phyloP scores from a whole-genome alignment of 208 protist genomes.

The Trypanosomatidae sp. region DNA sequence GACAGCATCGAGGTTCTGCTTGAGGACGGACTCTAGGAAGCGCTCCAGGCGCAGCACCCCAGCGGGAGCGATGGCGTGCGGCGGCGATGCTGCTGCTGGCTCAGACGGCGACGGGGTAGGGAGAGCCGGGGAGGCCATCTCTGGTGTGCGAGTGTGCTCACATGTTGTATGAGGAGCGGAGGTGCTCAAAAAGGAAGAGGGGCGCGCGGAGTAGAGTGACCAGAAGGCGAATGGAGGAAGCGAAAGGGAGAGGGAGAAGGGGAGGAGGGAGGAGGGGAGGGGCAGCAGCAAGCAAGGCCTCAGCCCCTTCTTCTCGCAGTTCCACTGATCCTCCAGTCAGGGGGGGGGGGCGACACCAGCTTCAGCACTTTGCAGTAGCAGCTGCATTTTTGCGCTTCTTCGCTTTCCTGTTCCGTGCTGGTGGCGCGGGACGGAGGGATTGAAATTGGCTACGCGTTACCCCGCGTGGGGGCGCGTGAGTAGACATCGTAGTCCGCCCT shows the following conservation, averaged over 20 bases:
- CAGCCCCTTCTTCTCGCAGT: neutral
- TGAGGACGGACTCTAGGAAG: constrained; percentile 66
- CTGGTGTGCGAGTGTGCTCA: neutral
- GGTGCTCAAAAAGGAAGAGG: neutral
- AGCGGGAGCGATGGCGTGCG: constrained; percentile 14
- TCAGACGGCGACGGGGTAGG: constrained; percentile 1
- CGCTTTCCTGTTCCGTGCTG: neutral
- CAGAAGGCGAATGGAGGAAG: neutral
- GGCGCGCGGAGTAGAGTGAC: neutral
- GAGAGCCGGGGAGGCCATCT: neutral
- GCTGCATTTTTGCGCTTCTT: neutral
- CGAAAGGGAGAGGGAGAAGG: neutral
- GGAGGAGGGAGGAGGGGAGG: neutral
- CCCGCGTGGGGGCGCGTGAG: neutral
- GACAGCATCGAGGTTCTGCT: constrained; percentile 45
- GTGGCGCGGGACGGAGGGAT: neutral
- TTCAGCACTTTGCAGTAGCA: neutral
- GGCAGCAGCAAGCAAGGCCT: neutral
- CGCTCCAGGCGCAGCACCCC: constrained; percentile 62
- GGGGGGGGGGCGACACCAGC: neutral
- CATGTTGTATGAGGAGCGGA: too few species aligned
- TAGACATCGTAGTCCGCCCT: neutral
- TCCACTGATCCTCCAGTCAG: neutral
- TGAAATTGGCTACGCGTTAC: neutral
- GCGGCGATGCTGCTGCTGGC: neutral